Conservation (phyloP, 345 rosid genomes). For the Eucalyptus cloeziana region DNA sequence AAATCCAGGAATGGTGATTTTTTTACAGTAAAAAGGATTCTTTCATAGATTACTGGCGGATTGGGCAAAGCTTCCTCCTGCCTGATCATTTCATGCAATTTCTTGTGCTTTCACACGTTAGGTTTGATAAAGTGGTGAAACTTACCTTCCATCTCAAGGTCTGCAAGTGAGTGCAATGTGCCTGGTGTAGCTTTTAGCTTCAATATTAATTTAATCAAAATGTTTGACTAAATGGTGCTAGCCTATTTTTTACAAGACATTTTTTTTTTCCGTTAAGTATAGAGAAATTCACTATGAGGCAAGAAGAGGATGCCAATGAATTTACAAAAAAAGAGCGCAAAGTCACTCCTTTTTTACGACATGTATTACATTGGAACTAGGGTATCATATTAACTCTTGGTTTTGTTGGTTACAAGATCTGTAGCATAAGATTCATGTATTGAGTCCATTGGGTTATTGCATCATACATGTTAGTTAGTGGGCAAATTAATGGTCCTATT, state of each 20-base stretch:
- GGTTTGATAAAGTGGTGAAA: neutral
- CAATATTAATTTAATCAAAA: neutral
- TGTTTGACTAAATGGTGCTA: neutral
- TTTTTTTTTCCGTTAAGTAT: neutral
- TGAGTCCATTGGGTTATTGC: neutral
- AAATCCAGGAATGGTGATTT: neutral
- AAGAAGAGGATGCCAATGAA: neutral
- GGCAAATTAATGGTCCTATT: neutral
- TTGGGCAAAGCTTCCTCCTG: neutral
- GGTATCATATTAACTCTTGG: neutral
- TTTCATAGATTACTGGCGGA: neutral
- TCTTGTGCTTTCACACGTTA: neutral
- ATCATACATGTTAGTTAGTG: neutral
- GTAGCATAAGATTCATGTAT: neutral
- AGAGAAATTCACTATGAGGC: neutral
- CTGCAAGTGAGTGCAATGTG: neutral
- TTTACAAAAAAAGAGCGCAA: neutral
- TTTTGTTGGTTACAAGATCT: neutral
- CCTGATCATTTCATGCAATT: neutral
- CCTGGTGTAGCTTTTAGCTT: neutral
- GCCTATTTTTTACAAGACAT: neutral
- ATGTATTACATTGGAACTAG: neutral
- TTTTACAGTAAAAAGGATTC: neutral
- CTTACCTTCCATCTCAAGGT: neutral
- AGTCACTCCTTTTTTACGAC: neutral